phyloP scores from a whole-genome alignment of 2,329 filamentous ascomycete species.

The Elsinoe arachidis region DNA sequence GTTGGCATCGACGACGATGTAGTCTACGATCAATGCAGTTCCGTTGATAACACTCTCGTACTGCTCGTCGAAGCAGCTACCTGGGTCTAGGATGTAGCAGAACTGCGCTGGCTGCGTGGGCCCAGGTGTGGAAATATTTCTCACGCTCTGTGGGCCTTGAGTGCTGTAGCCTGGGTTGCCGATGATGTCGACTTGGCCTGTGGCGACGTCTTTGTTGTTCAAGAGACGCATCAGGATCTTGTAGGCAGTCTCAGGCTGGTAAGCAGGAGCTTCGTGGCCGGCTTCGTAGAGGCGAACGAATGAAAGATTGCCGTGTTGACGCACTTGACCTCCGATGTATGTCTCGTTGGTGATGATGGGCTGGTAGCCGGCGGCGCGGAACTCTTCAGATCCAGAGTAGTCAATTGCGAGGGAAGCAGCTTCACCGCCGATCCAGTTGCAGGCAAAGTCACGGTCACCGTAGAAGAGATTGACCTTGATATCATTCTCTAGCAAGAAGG shows the following conservation, averaged over 20 bases:
- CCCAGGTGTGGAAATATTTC: not conserved
- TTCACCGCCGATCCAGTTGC: slow-evolving; percentile 43
- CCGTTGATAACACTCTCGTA: slow-evolving; percentile 22
- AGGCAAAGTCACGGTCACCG: slow-evolving; percentile 51
- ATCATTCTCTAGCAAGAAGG: slow-evolving; percentile 35
- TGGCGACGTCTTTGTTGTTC: slow-evolving; percentile 46
- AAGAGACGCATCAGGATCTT: slow-evolving; percentile 47
- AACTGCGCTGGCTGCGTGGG: not conserved
- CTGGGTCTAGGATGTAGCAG: slow-evolving; percentile 21
- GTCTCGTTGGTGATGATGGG: slow-evolving; percentile 22
- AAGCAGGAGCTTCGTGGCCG: slow-evolving; percentile 38
- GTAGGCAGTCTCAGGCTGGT: slow-evolving; percentile 48
- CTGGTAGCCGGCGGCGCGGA: slow-evolving; percentile 25
- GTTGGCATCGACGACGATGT: slow-evolving; percentile 22
- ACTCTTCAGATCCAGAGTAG: slow-evolving; percentile 19
- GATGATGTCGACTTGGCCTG: slow-evolving; percentile 37
- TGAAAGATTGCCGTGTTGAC: slow-evolving; percentile 28
- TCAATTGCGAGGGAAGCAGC: slow-evolving; percentile 22
- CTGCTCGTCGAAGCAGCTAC: slow-evolving; percentile 23
- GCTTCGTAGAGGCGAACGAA: slow-evolving; percentile 29
- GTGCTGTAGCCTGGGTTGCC: slow-evolving; percentile 31
- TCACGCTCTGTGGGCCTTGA: slow-evolving; percentile 20
- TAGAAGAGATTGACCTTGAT: slow-evolving; percentile 61
- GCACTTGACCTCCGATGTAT: slow-evolving; percentile 24
- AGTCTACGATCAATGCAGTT: slow-evolving; percentile 25